Base-by-base conservation (phyloP, 2,329 filamentous ascomycete species). In the Aphanoascus verrucosus region DNA sequence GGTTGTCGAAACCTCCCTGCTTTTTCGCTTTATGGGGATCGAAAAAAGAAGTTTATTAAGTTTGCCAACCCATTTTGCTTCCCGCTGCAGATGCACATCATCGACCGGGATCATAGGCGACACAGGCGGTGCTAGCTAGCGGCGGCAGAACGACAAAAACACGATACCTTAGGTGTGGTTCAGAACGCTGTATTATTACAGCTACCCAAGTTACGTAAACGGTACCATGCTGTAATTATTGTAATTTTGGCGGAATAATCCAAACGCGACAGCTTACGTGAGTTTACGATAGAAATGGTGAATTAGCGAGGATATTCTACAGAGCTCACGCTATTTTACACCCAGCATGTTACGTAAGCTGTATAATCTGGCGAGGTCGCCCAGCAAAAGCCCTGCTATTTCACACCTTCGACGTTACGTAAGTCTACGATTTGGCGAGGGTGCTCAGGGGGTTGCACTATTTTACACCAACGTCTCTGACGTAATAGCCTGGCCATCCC, bases 21-120 rank as follows among this genome's bases (percentile, higher is more conserved):
- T 23, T 23, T 14, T 23, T 23, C n/a, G 17, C 15, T 23, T 42
- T 52, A n/a, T n/a, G 28, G 41, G 17, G 41, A 34, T 35, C 34
- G 34, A 38, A 42, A 11, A 12, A 44, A 32, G 23, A 28, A 28
- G 7, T 28, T 28, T 31, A 37, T 47, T 52, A 46, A 52, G 50
- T 52, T 52, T 46, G 50, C 50, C 50, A 52, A 46, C 32, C 50
- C 51, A 48, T 53, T 35, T 53, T 15, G n/a, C 44, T 43, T 53
- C 51, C 51, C 51, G 51, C 51, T 53, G 51, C 51, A 53, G 43
- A 43, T 53, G 51, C 51, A 53, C 51, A 53, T 53, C 51, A 53
- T 43, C 45, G 35, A 41, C 51, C 20, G 32, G 51, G 51, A 12
- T 52, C 8, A 19, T 9, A 40, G n/a, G 41, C 8, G 38, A n/a